Evolutionary conservation across 2,329 filamentous ascomycete species (phyloP), one percentile per base, ranked within the genome.

Genomic region (Westerdykella aurantiaca): DNA sequence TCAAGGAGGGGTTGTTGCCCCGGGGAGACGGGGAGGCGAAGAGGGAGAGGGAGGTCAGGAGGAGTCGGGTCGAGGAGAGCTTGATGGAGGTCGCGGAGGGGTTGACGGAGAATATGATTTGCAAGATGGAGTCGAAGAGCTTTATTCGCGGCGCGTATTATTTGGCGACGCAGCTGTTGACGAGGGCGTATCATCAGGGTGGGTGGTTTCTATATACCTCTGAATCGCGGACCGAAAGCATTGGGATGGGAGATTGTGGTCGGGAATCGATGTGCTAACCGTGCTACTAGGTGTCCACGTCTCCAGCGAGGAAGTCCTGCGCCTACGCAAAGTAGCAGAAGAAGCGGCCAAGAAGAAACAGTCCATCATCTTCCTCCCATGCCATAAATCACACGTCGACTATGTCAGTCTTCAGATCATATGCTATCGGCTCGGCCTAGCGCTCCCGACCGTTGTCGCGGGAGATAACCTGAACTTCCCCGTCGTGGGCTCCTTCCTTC

Each of bases 381-480:
- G 89, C 52, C 93, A 98, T 68, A 81, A 90, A 44, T 95, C 88
- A 3, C 93, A 98, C 62, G 86, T 97, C 50, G 93, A 98, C 63
- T 98, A 98, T 57, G 88, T 98, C 49, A 91, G 88, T 4, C 73
- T 97, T 31, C 93, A 98, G 61, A 74, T 98, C 34, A 94, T 98
- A 44, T 98, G 93, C 70, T 98, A 96, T 67, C 82, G 93, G 1
- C 73, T 98, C 4, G 93, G 93, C 1, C 78, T 98, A 14, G 88
- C 85, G 0, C 72, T 98, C 2, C 93, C 93, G 0, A 88, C 91
- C 1, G 88, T 98, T 2, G 90, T 98, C 0, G 88, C 93, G 1
- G 93, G 93, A 9, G 93, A 98, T 60, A 98, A 98, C 59, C 72
- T 98, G 40, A 98, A 98, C 62, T 89, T 98, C 52, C 93, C 93